A percentile compares a stretch with the other conserved stretches of the same genome.
Conservation (phyloP, 2,329 filamentous ascomycete species). For the Aspergillus sp. region DNA sequence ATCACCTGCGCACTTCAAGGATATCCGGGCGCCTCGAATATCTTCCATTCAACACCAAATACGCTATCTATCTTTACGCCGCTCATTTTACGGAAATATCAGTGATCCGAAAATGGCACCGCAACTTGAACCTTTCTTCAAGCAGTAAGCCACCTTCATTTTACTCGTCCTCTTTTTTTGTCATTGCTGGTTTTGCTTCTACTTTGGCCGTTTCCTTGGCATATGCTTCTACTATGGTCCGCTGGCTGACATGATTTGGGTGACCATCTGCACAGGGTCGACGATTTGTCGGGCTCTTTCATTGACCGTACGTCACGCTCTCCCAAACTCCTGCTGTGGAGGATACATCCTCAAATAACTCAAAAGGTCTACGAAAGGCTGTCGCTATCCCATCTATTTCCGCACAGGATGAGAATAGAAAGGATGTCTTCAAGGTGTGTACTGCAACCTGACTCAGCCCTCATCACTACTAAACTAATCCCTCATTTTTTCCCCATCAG, state of each 20-base stretch:
- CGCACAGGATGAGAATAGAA: slow-evolving; percentile 81
- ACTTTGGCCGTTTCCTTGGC: background rate
- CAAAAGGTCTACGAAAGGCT: slow-evolving; percentile 70
- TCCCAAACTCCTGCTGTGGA: slow-evolving; percentile 9
- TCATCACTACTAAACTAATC: slow-evolving; percentile 1
- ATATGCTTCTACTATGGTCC: background rate
- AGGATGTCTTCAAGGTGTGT: slow-evolving; percentile 79
- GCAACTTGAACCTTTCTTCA: slow-evolving; percentile 88
- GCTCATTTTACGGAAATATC: slow-evolving; percentile 49
- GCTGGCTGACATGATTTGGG: slow-evolving; percentile 10
- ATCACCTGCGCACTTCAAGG: slow-evolving; percentile 8
- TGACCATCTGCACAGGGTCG: slow-evolving; percentile 55
- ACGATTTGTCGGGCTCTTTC: slow-evolving; percentile 75
- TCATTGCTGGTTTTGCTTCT: background rate
- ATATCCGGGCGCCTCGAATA: slow-evolving; percentile 8
- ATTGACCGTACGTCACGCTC: slow-evolving; percentile 66
- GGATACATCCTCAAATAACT: slow-evolving; percentile 12
- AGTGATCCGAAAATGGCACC: slow-evolving; percentile 74
- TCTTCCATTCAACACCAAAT: slow-evolving; percentile 5
- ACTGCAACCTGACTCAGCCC: background rate
- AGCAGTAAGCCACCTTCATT: slow-evolving; percentile 57
- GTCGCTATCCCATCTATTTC: slow-evolving; percentile 97
- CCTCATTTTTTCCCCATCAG: slow-evolving; percentile 34
- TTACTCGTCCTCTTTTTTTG: background rate
- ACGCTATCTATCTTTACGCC: slow-evolving; percentile 25